Evolutionary conservation across 2,329 filamentous ascomycete genomes (phyloP).

Genomic region (Lizonia empirigonia): DNA sequence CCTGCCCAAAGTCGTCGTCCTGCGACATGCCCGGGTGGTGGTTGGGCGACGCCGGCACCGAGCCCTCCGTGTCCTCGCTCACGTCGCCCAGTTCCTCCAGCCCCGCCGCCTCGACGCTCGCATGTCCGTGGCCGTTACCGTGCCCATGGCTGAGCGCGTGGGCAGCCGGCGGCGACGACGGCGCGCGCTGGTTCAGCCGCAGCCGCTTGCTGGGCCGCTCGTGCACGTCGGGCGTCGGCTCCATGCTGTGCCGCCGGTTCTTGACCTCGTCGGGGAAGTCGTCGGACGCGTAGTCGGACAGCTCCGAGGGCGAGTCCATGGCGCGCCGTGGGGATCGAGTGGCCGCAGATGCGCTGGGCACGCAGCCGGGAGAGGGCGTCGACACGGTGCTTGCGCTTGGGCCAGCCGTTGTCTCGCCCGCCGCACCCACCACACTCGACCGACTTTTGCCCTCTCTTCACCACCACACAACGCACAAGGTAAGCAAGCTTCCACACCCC

Average conservation of each 20-base stretch:
- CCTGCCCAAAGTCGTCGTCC: conserved; percentile 51
- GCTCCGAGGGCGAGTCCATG: conserved; percentile 65
- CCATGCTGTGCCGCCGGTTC: conserved; percentile 55
- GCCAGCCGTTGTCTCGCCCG: conserved; percentile 7
- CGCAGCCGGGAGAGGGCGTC: no score
- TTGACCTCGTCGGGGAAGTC: conserved; percentile 64
- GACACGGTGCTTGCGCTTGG: no score
- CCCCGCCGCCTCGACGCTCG: conserved; percentile 20
- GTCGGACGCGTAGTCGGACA: conserved; percentile 69
- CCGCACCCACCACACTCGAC: conserved; percentile 15
- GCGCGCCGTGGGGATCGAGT: conserved; percentile 1
- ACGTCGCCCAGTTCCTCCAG: conserved; percentile 58
- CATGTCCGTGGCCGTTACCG: no score
- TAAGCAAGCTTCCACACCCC: conserved; percentile 24
- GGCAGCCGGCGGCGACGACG: conserved; percentile 38
- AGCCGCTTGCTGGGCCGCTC: conserved; percentile 48
- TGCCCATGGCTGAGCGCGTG: no score
- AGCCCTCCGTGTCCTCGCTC: conserved; percentile 81
- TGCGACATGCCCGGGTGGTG: conserved; percentile 50
- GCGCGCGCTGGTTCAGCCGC: conserved; percentile 44
- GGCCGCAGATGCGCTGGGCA: not conserved
- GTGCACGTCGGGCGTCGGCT: conserved; percentile 48
- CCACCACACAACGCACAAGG: conserved; percentile 5
- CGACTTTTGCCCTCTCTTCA: conserved; percentile 2
- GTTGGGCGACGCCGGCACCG: conserved; percentile 61